phyloP scores from a whole-genome alignment of 2,329 filamentous ascomycete species.

The Colletotrichum phormii region DNA sequence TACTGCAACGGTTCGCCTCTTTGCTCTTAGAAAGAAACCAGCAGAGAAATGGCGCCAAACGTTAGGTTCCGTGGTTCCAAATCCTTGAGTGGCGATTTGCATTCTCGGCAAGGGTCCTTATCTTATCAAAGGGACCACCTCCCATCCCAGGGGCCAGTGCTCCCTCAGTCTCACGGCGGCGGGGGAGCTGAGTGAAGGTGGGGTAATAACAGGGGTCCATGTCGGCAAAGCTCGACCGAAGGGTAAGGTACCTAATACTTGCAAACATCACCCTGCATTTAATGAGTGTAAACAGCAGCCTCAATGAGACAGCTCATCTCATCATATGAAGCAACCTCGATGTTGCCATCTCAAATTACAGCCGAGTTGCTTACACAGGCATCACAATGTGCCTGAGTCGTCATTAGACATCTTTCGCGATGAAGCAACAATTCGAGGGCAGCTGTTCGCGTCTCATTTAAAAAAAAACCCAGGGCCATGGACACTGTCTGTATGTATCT shows the following conservation, averaged over 20 bases:
- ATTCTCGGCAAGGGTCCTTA: constrained; percentile 33
- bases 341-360: too few relatives aligned
- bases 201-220: constrained; percentile 15
- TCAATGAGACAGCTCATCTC: too few relatives aligned
- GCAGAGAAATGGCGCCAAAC: constrained; percentile 10
- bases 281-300: background rate
- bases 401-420: too few relatives aligned
- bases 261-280: background rate
- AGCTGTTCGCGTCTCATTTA: too few relatives aligned
- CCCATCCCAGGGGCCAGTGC: too few relatives aligned
- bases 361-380: too few relatives aligned
- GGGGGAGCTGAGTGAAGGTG: constrained; percentile 4
- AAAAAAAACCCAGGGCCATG: too few relatives aligned
- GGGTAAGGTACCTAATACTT: background rate
- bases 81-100: constrained; percentile 29
- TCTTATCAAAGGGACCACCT: constrained; percentile 29
- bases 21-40: constrained; percentile 4
- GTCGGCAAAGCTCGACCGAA: background rate
- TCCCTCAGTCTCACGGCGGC: background rate
- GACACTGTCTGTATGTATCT: too few relatives aligned
- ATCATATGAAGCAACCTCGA: too few relatives aligned
- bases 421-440: too few relatives aligned
- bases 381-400: too few relatives aligned
- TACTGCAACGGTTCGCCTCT: constrained; percentile 1
- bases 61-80: background rate